These are phyloP conservation scores for Colletotrichum lentis DNA, from an alignment of 2,329 filamentous ascomycete species.

Conservation along the genomic window DNA sequence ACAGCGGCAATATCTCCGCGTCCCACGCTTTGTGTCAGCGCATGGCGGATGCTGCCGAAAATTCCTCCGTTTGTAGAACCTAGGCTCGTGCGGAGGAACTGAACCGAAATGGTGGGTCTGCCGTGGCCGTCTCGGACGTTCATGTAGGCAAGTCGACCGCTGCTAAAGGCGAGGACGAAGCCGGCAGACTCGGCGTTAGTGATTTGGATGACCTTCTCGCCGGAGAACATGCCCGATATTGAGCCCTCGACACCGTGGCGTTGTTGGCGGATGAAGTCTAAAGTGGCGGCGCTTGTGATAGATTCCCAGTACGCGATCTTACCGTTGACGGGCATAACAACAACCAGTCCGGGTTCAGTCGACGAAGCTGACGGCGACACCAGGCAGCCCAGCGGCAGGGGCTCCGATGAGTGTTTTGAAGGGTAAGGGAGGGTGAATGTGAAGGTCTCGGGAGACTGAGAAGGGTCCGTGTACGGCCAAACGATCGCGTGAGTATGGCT, in stretches of 20 bases:
- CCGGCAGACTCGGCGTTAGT: conserved; percentile 86
- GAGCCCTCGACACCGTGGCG: conserved; percentile 79
- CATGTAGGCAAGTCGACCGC: conserved; percentile 85
- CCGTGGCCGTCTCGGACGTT: conserved; percentile 87
- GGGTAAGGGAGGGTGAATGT: conserved; percentile 80
- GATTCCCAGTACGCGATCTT: conserved; percentile 96
- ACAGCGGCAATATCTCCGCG: conserved; percentile 84
- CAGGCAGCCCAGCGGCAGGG: conserved; percentile 82
- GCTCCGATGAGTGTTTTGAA: conserved; percentile 71
- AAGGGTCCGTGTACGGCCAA: conserved; percentile 83
- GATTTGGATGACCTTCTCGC: conserved; percentile 80
- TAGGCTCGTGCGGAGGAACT: conserved; percentile 73
- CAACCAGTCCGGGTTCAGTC: conserved; percentile 84
- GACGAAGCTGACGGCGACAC: conserved; percentile 80
- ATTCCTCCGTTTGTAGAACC: conserved; percentile 69
- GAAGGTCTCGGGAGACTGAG: conserved; percentile 77
- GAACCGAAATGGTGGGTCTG: conserved; percentile 79
- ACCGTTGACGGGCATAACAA: conserved; percentile 84
- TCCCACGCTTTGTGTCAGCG: conserved; percentile 73
- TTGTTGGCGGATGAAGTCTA: conserved; percentile 84
- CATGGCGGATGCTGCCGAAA: conserved; percentile 82
- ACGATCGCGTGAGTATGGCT: conserved; percentile 84
- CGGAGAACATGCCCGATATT: conserved; percentile 77
- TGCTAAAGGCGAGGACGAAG: conserved; percentile 85
- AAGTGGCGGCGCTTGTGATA: conserved; percentile 84